phyloP scores from a whole-genome alignment of 2,329 filamentous ascomycete species.

The Aspergillus ochraceoroseus region DNA sequence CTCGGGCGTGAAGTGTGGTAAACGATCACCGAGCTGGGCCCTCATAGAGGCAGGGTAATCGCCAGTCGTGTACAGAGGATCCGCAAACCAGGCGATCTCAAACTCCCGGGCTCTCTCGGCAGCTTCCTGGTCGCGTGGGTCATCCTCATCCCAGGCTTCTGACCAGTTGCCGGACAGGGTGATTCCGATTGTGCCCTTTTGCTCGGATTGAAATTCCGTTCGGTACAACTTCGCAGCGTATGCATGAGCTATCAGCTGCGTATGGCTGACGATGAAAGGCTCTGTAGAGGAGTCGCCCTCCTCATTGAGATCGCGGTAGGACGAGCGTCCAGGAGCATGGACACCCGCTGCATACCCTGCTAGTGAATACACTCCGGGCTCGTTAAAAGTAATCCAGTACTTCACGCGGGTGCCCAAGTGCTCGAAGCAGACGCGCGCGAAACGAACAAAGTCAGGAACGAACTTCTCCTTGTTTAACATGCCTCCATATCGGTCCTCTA shows the following conservation, averaged over 20 bases:
- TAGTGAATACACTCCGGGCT: conserved; percentile 32
- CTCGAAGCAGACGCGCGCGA: conserved; percentile 29
- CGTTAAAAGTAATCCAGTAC: conserved; percentile 35
- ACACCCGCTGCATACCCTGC: conserved; percentile 1
- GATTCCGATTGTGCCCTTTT: conserved; percentile 6
- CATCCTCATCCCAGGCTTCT: conserved; percentile 28
- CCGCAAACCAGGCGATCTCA: conserved; percentile 38
- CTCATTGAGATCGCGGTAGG: neutral
- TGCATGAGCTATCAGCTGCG: conserved; percentile 8
- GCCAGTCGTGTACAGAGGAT: conserved; percentile 37
- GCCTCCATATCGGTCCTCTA: conserved; percentile 37
- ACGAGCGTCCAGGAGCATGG: conserved; percentile 7
- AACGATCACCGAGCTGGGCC: conserved; percentile 6
- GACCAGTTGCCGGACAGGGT: conserved; percentile 24
- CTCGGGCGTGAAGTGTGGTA: neutral
- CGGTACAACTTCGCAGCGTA: conserved; percentile 1
- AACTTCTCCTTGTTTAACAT: conserved; percentile 6
- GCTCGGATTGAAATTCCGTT: neutral
- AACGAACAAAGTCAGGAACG: conserved; percentile 18
- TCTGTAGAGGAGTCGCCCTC: conserved; percentile 4
- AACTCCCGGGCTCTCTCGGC: conserved; percentile 22
- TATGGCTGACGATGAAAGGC: conserved; percentile 9
- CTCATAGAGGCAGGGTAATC: conserved; percentile 37
- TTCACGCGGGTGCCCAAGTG: conserved; percentile 31
- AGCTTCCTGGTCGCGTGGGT: conserved; percentile 16